Evolutionary conservation across 768 basidiomycete genomes (phyloP).

Genomic region (Mycena venus): DNA sequence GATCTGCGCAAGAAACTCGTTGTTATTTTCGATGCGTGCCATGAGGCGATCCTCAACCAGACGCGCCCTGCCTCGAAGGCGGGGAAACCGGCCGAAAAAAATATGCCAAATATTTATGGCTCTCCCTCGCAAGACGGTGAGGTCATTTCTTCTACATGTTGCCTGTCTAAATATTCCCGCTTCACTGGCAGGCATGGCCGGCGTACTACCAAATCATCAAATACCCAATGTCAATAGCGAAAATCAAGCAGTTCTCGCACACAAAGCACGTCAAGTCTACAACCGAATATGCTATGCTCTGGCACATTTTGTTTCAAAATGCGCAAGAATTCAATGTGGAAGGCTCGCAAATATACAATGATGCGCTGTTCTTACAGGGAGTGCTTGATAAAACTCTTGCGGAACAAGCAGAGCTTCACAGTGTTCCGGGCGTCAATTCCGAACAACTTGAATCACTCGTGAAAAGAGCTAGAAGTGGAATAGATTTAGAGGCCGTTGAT

Average conservation of each 20-base stretch:
- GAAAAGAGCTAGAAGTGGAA: not conserved
- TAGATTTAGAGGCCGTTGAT: not conserved
- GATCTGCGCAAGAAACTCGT: not conserved
- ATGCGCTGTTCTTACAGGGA: not conserved
- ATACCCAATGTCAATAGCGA: conserved; percentile 5
- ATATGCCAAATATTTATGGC: conserved; percentile 17
- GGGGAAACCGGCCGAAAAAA: not conserved
- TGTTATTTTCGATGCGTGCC: not conserved
- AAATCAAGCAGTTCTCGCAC: not conserved
- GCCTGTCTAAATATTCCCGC: not conserved
- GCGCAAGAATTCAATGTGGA: not conserved
- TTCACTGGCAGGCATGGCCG: not conserved
- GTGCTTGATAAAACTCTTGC: not conserved
- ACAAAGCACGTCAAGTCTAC: not conserved
- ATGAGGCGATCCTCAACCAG: not conserved
- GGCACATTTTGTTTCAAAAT: conserved; percentile 6
- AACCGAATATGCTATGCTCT: not conserved
- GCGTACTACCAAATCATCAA: conserved; percentile 8
- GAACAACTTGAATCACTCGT: not conserved
- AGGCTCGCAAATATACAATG: not conserved
- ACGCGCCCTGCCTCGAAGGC: not conserved
- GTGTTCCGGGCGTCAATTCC: not conserved
- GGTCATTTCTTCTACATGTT: not conserved
- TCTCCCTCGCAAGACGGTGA: not conserved
- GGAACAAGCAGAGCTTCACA: not conserved